These are phyloP conservation scores for Omphalotus guepiniiformis DNA, from an alignment of 768 basidiomycete species.

Conservation along the genomic window DNA sequence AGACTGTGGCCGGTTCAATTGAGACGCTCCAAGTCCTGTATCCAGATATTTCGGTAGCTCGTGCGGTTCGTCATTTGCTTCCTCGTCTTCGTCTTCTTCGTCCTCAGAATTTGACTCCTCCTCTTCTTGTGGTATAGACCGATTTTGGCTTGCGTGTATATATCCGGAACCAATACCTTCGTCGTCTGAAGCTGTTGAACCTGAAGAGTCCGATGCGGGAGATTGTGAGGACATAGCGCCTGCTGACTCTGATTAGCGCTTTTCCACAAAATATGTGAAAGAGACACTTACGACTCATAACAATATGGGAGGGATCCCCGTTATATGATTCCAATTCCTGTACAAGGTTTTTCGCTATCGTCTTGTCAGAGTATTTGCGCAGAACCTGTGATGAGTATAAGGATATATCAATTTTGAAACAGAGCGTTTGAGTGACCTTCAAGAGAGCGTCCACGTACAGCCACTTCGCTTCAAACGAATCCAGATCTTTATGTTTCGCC, in stretches of 20 bases:
- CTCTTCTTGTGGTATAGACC: slow-evolving; percentile 15
- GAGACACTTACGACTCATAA: slow-evolving; percentile 53
- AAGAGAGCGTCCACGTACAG: slow-evolving; percentile 85
- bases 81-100: slow-evolving; percentile 43
- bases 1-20: slow-evolving; percentile 62
- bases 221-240: slow-evolving; percentile 38
- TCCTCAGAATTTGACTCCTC: slow-evolving; percentile 8
- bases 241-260: too few species aligned
- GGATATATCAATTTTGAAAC: not conserved
- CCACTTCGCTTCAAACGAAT: slow-evolving; percentile 78
- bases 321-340: slow-evolving; percentile 74
- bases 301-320: slow-evolving; percentile 61
- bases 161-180: slow-evolving; percentile 19
- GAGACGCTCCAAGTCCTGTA: slow-evolving; percentile 25
- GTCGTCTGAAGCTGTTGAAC: slow-evolving; percentile 54
- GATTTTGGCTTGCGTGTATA: slow-evolving; percentile 15
- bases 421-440: slow-evolving; percentile 43
- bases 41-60: slow-evolving; percentile 34
- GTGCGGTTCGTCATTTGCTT: slow-evolving; percentile 43
- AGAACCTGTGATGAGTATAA: slow-evolving; percentile 51
- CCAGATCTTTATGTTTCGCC: slow-evolving; percentile 87
- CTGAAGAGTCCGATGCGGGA: slow-evolving; percentile 58
- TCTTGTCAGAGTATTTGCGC: slow-evolving; percentile 80
- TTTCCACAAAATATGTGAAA: not conserved
- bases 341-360: slow-evolving; percentile 68